Percentiles rank a stretch among this genome's conserved stretches.
Evolutionary conservation across 805 yeast species (phyloP).

Genomic region (Metschnikowia similis): DNA sequence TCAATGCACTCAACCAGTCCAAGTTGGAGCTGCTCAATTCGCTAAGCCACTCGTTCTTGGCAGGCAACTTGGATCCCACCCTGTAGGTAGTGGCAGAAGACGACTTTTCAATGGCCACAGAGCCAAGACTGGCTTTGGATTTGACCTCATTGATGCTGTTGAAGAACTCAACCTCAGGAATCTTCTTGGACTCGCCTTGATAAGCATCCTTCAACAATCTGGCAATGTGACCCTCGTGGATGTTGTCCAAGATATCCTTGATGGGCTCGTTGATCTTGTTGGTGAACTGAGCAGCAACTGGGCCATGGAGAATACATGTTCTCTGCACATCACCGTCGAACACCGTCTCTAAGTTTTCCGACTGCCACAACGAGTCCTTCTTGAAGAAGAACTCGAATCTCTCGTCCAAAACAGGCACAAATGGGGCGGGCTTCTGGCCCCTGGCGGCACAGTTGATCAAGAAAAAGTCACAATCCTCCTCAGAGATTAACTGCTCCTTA

Average conservation of each 20-base stretch:
- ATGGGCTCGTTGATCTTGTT: constrained; percentile 88
- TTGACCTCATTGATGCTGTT: constrained; percentile 50
- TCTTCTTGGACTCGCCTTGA: constrained; percentile 59
- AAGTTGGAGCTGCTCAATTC: constrained; percentile 73
- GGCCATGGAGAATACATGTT: constrained; percentile 98
- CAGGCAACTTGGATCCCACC: constrained; percentile 34
- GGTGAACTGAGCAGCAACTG: constrained; percentile 94
- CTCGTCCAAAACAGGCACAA: constrained; percentile 91
- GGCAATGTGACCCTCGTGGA: constrained; percentile 86
- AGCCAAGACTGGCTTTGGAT: constrained; percentile 18
- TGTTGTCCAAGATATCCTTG: constrained; percentile 78
- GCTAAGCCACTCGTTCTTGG: constrained; percentile 59
- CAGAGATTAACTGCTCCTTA: constrained; percentile 76
- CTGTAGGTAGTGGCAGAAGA: constrained; percentile 32
- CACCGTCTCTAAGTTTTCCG: constrained; percentile 94
- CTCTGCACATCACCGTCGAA: constrained; percentile 95
- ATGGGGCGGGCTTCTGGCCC: constrained; percentile 94
- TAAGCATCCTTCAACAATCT: constrained; percentile 67
- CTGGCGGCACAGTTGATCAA: constrained; percentile 79
- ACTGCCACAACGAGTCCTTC: constrained; percentile 99
- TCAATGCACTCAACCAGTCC: constrained; percentile 90
- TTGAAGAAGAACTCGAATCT: constrained; percentile 94
- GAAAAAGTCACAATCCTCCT: constrained; percentile 94
- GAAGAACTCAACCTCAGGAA: constrained; percentile 89
- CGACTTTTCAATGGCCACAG: constrained; percentile 32